Evolutionary conservation across 345 rosid genomes (phyloP).

Genomic region (Eucalyptus marginata): DNA sequence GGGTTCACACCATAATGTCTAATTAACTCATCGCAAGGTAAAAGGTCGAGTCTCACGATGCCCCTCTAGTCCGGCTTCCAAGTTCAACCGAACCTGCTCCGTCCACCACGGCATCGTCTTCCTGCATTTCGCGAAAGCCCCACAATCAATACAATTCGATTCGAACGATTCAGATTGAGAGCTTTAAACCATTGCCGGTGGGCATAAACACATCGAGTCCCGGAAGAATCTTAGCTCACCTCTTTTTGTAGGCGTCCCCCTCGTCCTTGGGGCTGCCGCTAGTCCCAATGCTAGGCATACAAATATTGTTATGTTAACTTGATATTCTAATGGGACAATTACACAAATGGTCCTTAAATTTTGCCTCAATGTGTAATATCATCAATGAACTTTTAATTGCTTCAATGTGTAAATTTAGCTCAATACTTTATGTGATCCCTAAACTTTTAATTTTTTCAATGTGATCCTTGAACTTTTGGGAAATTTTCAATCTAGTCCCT

Average conservation of each 20-base stretch:
- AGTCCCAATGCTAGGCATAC: not conserved
- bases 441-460: too few relatives aligned
- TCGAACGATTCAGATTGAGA: not conserved
- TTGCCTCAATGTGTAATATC: too few relatives aligned
- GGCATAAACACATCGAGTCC: not conserved
- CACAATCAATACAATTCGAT: not conserved
- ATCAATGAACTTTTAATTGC: too few relatives aligned
- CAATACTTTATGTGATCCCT: too few relatives aligned
- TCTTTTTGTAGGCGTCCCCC: not conserved
- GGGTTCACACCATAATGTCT: not conserved
- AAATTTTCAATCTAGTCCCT: too few relatives aligned
- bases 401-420: too few relatives aligned
- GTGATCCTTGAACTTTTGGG: too few relatives aligned
- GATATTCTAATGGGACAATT: too few relatives aligned
- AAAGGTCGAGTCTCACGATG: conserved; percentile 15
- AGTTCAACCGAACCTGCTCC: conserved; percentile 30
- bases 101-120: conserved; percentile 21
- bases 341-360: too few relatives aligned
- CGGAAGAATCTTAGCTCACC: not conserved
- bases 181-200: not conserved
- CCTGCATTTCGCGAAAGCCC: conserved; percentile 17
- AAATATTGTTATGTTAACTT: too few relatives aligned
- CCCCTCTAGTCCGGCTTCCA: conserved; percentile 33
- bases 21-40: not conserved
- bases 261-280: not conserved